Percentiles rank a stretch among this genome's conserved stretches.
Evolutionary conservation across 1,284 basidiomycete species (phyloP).

Genomic region (Rhodotorula sp.): DNA sequence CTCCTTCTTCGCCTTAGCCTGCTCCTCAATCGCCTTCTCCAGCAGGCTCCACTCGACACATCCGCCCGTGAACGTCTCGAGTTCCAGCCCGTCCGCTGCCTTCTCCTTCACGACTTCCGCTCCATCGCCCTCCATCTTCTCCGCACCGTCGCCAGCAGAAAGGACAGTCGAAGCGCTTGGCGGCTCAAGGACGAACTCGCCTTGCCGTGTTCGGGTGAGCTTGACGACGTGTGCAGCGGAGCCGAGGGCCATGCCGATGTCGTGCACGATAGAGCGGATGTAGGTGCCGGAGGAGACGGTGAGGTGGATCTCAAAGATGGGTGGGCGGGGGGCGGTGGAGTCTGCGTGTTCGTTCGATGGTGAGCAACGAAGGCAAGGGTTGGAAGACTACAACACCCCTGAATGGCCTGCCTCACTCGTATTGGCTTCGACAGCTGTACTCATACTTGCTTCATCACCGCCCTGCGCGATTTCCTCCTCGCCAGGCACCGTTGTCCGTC

Average conservation of each 20-base stretch:
- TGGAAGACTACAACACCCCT: background rate
- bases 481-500: conserved; percentile 47
- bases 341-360: background rate
- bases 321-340: conserved; percentile 52
- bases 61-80: conserved; percentile 7
- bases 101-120: conserved; percentile 34
- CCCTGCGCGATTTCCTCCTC: conserved; percentile 44
- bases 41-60: conserved; percentile 1
- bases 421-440: background rate
- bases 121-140: background rate
- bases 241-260: conserved; percentile 74
- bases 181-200: conserved; percentile 63
- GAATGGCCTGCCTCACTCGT: too few species aligned
- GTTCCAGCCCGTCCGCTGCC: conserved; percentile 5
- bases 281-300: conserved; percentile 95
- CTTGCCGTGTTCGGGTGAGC: conserved; percentile 78
- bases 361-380: too few species aligned
- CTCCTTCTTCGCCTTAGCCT: conserved; percentile 14
- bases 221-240: conserved; percentile 89
- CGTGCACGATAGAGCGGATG: conserved; percentile 84
- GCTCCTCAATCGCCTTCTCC: conserved; percentile 1
- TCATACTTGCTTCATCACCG: background rate
- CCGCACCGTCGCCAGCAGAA: background rate
- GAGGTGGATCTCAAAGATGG: conserved; percentile 85
- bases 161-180: background rate